Evolutionary conservation across 2,329 filamentous ascomycete genomes (phyloP).

Genomic region (Mollisia scopiformis): DNA sequence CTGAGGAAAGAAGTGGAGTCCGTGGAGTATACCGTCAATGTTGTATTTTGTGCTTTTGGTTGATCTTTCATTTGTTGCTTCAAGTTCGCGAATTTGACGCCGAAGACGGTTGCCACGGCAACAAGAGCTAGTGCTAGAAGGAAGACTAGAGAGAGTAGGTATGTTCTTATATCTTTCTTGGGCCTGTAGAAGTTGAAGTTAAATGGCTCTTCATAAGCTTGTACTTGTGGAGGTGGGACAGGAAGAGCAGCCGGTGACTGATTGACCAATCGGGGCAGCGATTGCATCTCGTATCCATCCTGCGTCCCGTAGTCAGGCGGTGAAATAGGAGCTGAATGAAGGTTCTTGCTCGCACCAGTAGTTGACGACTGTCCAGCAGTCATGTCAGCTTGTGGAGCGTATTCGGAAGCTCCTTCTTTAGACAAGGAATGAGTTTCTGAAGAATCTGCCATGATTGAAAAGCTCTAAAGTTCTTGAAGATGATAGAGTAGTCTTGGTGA

Average conservation of each 20-base stretch:
- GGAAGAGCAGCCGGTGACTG: neutral
- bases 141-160: neutral
- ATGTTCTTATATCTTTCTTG: neutral
- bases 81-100: neutral
- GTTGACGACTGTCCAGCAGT: neutral
- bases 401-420: too few species aligned
- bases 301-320: neutral
- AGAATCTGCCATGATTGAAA: too few species aligned
- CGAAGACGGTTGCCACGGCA: neutral
- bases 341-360: neutral
- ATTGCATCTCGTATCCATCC: neutral
- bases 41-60: neutral
- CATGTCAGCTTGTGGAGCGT: too few species aligned
- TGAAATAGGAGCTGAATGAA: neutral
- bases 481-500: too few species aligned
- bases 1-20: neutral
- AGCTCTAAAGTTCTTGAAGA: too few species aligned
- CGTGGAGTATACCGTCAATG: neutral
- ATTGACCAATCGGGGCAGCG: neutral
- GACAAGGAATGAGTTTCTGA: too few species aligned
- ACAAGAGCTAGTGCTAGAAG: neutral
- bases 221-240: neutral
- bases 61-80: neutral
- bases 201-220: neutral
- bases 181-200: neutral